phyloP scores from a whole-genome alignment of 2,329 filamentous ascomycete genomes.

The Emergomyces africanus region DNA sequence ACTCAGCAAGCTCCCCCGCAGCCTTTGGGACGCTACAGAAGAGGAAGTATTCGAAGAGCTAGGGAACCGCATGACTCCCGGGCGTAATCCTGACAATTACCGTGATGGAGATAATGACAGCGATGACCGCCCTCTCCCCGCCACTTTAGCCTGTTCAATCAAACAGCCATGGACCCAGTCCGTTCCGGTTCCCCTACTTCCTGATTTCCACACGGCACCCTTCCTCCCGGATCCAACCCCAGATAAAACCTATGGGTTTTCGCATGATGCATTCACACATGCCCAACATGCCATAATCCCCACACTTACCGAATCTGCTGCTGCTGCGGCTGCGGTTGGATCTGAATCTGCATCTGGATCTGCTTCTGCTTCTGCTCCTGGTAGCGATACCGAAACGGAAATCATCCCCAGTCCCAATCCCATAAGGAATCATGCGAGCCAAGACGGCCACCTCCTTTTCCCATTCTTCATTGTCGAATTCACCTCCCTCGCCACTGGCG shows the following conservation, averaged over 20 bases:
- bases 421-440: not conserved
- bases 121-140: not conserved
- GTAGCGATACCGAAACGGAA: too few relatives aligned
- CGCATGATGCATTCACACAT: not conserved
- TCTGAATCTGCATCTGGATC: not conserved
- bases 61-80: not conserved
- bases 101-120: not conserved
- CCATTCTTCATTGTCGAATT: not conserved
- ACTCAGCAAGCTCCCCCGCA: not conserved
- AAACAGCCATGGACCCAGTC: not conserved
- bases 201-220: not conserved
- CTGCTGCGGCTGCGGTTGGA: not conserved
- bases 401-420: not conserved
- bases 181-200: not conserved
- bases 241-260: not conserved
- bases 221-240: not conserved
- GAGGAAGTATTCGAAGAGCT: not conserved
- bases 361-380: not conserved
- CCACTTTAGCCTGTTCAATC: not conserved
- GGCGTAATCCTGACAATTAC: not conserved
- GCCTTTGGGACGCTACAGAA: not conserved
- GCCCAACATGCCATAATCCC: not conserved
- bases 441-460: not conserved
- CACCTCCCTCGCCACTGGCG: not conserved
- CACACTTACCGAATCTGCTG: not conserved